Evolutionary conservation across 192 early-diverging fungal species (phyloP).

Genomic region (Podila clonocystis): DNA sequence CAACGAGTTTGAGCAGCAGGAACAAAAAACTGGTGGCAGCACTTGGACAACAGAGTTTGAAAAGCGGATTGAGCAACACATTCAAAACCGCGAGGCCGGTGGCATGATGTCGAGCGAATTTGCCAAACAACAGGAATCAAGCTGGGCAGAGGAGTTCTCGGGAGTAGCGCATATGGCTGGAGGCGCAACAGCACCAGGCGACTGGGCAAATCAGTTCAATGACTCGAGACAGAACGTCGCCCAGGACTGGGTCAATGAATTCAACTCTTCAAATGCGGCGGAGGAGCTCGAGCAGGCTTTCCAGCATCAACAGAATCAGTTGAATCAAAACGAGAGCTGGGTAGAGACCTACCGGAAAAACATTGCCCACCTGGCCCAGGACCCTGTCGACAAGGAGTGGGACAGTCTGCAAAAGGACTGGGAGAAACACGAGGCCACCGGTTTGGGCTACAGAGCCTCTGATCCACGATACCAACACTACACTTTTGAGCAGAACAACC

Average conservation of each 20-base stretch:
- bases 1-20: slow-evolving; percentile 36
- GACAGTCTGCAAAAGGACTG: slow-evolving; percentile 77
- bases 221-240: slow-evolving; percentile 12
- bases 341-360: slow-evolving; percentile 74
- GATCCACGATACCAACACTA: slow-evolving; percentile 76
- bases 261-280: slow-evolving; percentile 53
- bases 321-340: slow-evolving; percentile 71
- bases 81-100: slow-evolving; percentile 58
- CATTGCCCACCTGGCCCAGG: slow-evolving; percentile 70
- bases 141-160: slow-evolving; percentile 71
- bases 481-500: slow-evolving; percentile 80
- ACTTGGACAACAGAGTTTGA: slow-evolving; percentile 82
- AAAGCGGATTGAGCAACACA: slow-evolving; percentile 61
- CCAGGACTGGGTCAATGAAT: slow-evolving; percentile 57
- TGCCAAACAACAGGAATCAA: slow-evolving; percentile 63
- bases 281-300: slow-evolving; percentile 55
- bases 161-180: slow-evolving; percentile 55
- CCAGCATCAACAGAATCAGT: slow-evolving; percentile 63
- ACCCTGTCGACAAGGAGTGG: slow-evolving; percentile 74
- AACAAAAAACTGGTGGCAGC: slow-evolving; percentile 50
- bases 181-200: slow-evolving; percentile 45
- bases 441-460: slow-evolving; percentile 59
- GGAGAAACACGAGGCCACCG: slow-evolving; percentile 58
- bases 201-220: slow-evolving; percentile 59
- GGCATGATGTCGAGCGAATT: slow-evolving; percentile 66